Base-by-base conservation (phyloP, 169 alveolate species). In the Blepharisma undulans region DNA sequence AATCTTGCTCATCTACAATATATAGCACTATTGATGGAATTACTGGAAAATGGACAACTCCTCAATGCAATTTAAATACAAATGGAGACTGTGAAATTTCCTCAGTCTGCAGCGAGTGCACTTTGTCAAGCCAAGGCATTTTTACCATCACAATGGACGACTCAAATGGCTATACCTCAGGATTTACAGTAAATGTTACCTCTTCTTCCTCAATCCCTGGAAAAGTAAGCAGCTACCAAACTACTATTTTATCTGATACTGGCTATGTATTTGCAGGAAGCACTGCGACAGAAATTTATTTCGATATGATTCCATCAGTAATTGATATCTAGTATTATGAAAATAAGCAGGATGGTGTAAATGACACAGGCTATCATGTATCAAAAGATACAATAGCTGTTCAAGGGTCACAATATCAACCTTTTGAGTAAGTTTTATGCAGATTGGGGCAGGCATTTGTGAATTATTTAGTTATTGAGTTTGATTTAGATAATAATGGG, bases 121-220 rank as follows among this genome's bases (percentile, higher is more conserved):
- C 10, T 2, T n/a, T 79, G 34, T n/a, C 29, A 27, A 79, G 30
- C 14, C 25, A 33, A 33, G 87, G 61, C 1, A 18, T 79, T 27
- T n/a, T 79, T 30, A 33, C 30, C 10, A n/a, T 79, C 12, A 79
- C 72, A 27, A n/a, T 84, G 36, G 74, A 33, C 7, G 89, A 84
- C 10, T n/a, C 22, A 25, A 22, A 36, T 84, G 27, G 87, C 2
- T 88, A 88, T 34, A 19, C 79, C n/a, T 88, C 92, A 21, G 33
- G 48, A 22, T 74, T 88, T 32, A 76, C 72, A 21, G 85, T 74
- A 0, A 88, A 88, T 48, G 92, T 88, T 6, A 88, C 92, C 10
- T 30, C 87, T 5, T 21, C 87, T 5, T 88, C 92, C 8, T 88
- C 92, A 66, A 88, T 88, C 8, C 92, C 87, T n/a, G 59, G 77